Evolutionary conservation across 164 flowering plant genomes (phyloP).

Genomic region (Nelumbo lutea): DNA sequence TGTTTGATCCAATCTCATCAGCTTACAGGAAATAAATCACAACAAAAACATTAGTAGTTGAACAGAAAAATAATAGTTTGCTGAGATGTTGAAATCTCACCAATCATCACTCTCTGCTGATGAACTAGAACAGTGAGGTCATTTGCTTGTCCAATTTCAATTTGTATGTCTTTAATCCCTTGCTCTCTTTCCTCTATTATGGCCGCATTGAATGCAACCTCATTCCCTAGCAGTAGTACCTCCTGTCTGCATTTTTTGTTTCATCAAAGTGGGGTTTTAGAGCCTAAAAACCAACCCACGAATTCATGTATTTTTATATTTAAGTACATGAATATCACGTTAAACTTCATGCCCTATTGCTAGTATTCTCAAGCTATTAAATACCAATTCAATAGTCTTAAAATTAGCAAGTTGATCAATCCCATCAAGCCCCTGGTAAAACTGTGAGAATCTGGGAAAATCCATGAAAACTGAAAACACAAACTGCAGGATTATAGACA

Average conservation of each 20-base stretch:
- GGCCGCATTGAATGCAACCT: conserved; percentile 66
- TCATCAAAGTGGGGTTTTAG: not conserved
- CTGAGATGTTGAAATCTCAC: conserved; percentile 27
- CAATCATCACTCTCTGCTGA: conserved; percentile 62
- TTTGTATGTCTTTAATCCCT: conserved; percentile 54
- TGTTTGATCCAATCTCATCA: conserved; percentile 66
- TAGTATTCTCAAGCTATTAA: not conserved
- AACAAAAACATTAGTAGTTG: not conserved
- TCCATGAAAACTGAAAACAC: no score
- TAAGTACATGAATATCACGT: no score
- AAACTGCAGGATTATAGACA: no score
- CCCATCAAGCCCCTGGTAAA: no score
- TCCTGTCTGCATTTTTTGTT: conserved; percentile 44
- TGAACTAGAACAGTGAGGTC: conserved; percentile 75
- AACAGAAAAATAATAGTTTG: conserved; percentile 5
- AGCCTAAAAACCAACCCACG: no score
- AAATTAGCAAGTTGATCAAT: no score
- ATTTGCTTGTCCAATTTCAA: conserved; percentile 56
- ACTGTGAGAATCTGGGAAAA: no score
- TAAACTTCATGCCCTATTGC: not conserved
- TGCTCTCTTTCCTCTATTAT: conserved; percentile 74
- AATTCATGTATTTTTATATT: no score
- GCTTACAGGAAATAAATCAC: conserved; percentile 11
- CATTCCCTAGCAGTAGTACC: conserved; percentile 53
- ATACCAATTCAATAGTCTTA: not conserved